Conservation (phyloP, 177 flowering plant species). For the Vitis hybrid region DNA sequence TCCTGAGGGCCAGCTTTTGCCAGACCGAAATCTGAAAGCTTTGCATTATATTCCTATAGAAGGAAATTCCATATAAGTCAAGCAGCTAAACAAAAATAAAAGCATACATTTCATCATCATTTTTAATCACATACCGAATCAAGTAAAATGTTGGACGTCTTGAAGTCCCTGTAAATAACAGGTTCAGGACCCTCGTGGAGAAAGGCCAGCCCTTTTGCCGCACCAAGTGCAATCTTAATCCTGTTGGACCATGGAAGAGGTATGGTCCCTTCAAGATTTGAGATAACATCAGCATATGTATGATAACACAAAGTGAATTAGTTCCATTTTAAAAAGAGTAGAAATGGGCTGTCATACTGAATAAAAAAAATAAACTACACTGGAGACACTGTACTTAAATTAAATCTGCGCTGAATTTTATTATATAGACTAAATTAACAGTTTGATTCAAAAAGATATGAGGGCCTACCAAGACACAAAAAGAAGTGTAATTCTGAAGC, state of each 20-base stretch:
- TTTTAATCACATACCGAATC: slow-evolving; percentile 62
- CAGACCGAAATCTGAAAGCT: slow-evolving; percentile 94
- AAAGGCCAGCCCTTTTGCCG: slow-evolving; percentile 96
- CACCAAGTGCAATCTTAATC: slow-evolving; percentile 89
- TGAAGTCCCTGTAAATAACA: slow-evolving; percentile 91
- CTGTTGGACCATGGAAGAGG: slow-evolving; percentile 95
- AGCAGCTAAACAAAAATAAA: background rate
- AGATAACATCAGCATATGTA: slow-evolving; percentile 14
- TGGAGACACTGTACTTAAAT: too few species aligned
- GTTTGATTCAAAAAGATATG: too few species aligned
- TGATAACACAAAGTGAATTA: background rate
- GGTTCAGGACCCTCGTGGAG: slow-evolving; percentile 84
- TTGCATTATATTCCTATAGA: slow-evolving; percentile 79
- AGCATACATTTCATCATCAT: background rate
- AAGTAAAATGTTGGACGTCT: slow-evolving; percentile 94
- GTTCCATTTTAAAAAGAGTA: background rate
- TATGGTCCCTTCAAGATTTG: slow-evolving; percentile 57
- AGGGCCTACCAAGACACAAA: too few species aligned
- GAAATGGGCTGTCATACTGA: too few species aligned
- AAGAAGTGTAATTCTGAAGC: too few species aligned
- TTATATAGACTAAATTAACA: too few species aligned
- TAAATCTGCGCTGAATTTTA: too few species aligned
- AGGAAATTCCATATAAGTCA: background rate
- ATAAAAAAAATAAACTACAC: too few species aligned
- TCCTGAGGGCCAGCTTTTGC: slow-evolving; percentile 97